Base-by-base conservation (phyloP, 805 yeast species). In the Diddensiella transvaalensis region DNA sequence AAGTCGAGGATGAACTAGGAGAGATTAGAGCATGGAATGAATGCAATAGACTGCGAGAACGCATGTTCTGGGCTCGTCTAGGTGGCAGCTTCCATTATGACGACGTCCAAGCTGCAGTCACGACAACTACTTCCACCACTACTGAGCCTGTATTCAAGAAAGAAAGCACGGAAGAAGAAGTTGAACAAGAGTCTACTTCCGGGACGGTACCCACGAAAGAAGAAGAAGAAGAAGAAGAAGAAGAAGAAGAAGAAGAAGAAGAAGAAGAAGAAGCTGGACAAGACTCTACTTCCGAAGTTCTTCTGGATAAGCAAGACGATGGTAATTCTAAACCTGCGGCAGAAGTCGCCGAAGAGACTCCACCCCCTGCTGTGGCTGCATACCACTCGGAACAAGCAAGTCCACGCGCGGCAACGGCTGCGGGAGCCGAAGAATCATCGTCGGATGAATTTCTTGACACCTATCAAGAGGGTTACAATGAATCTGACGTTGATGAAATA, bases 21-120 rank as follows among this genome's bases (percentile, higher is more conserved):
- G 55, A 51, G 24, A 71, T 68, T 49, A 72, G 76, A 49, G 78
- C 80, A 6, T 90, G 95, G 85, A 67, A 75, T 24, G 86, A 82
- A 57, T 64, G 82, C 30, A 68, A 77, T 33, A 76, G 81, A 57
- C 71, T 87, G 18, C 77, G 96, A 46, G 77, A 79, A 37, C 83
- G 84, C 60, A 72, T 90, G 54, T 87, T 84, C 67, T 91, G 95
- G 91, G 74, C 95, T 5, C 80, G 87, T 54, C 65, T 83, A 19
- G 97, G 97, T 3, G 71, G 66, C 3, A 46, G 48, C 8, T 55
- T 51, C 37, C 40, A 47, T 2, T 17, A 40, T 5, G 23, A 22
- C 11, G 35, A 22, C 3, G 41, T 13, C 15, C 29, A 35, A 18
- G 10, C 18, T 42, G 22, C 15, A 3, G 5, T 15, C 11, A 8